Percentiles rank a stretch among this genome's conserved stretches.
Conservation (phyloP, 108 stramenopile genomes). For the Cyclotella sp. region DNA sequence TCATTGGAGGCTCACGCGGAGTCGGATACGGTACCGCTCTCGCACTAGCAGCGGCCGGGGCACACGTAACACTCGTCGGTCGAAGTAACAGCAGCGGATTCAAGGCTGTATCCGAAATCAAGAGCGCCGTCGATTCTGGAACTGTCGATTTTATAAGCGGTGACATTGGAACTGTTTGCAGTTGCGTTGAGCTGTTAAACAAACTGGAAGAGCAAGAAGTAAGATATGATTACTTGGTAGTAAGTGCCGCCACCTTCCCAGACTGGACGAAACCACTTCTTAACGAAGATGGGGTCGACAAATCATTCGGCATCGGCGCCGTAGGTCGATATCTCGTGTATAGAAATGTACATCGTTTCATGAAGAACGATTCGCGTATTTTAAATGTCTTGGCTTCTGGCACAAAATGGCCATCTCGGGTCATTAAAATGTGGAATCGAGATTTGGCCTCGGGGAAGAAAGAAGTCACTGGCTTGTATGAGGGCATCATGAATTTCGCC, state of each 20-base stretch:
- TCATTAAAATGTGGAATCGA: slow-evolving; percentile 12
- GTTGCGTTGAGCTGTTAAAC: slow-evolving; percentile 12
- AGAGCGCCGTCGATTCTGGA: not conserved
- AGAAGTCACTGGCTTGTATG: slow-evolving; percentile 21
- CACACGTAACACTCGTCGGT: slow-evolving; percentile 37
- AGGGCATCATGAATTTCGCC: slow-evolving; percentile 24
- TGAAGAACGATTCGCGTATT: slow-evolving; percentile 18
- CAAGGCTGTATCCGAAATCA: slow-evolving; percentile 20
- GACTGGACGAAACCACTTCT: slow-evolving; percentile 26
- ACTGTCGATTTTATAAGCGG: slow-evolving; percentile 30
- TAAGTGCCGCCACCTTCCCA: slow-evolving; percentile 44
- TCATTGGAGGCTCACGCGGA: slow-evolving; percentile 45
- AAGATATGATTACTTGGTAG: slow-evolving; percentile 32
- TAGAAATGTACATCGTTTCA: slow-evolving; percentile 26
- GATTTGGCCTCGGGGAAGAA: slow-evolving; percentile 30
- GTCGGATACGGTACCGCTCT: slow-evolving; percentile 42
- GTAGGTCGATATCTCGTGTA: slow-evolving; percentile 43
- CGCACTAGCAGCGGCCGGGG: slow-evolving; percentile 36
- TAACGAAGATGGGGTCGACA: slow-evolving; percentile 49
- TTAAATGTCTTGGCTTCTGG: slow-evolving; percentile 22
- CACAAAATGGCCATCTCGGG: slow-evolving; percentile 8
- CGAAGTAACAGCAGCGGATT: slow-evolving; percentile 29
- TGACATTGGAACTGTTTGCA: slow-evolving; percentile 40
- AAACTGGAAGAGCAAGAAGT: not conserved
- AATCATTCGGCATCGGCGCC: slow-evolving; percentile 39